A percentile compares a stretch with the other conserved stretches of the same genome.
These are phyloP conservation scores for Brassica cretica DNA, from an alignment of 345 rosid genomes.

Conservation along the genomic window DNA sequence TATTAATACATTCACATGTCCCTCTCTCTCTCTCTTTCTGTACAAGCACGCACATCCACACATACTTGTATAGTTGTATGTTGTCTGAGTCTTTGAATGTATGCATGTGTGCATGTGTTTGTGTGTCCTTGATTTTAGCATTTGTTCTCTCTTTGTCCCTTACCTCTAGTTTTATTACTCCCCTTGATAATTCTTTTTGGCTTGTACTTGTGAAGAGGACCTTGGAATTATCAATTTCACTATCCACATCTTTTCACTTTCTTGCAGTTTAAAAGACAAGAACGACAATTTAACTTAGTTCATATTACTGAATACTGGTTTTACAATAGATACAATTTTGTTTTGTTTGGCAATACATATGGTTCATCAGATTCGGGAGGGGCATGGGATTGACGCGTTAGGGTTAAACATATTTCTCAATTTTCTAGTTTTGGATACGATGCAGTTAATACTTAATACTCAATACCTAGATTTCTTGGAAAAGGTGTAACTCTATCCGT, in stretches of 20 bases:
- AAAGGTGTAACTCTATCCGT: slow-evolving; percentile 5
- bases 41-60: slow-evolving; percentile 11
- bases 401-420: background rate
- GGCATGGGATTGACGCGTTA: background rate
- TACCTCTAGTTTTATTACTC: background rate
- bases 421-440: background rate
- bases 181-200: slow-evolving; percentile 18
- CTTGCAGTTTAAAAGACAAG: background rate
- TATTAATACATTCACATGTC: slow-evolving; percentile 40
- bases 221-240: background rate
- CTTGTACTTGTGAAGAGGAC: slow-evolving; percentile 9
- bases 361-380: background rate
- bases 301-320: background rate
- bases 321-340: background rate
- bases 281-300: background rate
- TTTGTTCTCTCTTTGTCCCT: slow-evolving; percentile 13
- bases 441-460: background rate
- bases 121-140: slow-evolving; percentile 28
- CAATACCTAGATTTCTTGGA: background rate
- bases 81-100: slow-evolving; percentile 17
- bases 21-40: slow-evolving; percentile 7
- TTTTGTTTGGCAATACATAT: background rate
- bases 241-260: background rate
- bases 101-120: slow-evolving; percentile 32
- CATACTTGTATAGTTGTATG: slow-evolving; percentile 11